Evolutionary conservation across 805 yeast genomes (phyloP).

Genomic region (Blastobotrys robertii): DNA sequence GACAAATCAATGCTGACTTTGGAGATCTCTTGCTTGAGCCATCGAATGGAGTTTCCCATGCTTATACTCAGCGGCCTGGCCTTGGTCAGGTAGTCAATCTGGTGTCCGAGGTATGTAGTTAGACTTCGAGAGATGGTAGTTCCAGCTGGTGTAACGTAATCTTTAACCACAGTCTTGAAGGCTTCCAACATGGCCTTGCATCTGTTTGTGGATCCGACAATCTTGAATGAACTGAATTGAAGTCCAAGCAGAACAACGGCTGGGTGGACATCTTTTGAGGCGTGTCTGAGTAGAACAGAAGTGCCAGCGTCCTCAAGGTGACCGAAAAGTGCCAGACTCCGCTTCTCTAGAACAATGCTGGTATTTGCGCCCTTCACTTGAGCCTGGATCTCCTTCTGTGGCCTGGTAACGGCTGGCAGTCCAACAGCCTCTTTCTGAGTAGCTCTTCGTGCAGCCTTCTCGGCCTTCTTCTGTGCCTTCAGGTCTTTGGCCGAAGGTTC

Average conservation of each 20-base stretch:
- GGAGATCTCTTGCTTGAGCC: slow-evolving; percentile 92
- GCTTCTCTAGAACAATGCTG: slow-evolving; percentile 8
- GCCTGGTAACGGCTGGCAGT: slow-evolving; percentile 9
- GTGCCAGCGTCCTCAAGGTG: slow-evolving; percentile 28
- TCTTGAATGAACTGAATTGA: slow-evolving; percentile 70
- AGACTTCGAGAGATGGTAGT: slow-evolving; percentile 81
- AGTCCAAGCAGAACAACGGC: slow-evolving; percentile 68
- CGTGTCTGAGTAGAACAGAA: slow-evolving; percentile 36
- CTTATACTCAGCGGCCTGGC: slow-evolving; percentile 87
- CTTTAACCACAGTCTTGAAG: slow-evolving; percentile 67
- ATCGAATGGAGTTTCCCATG: slow-evolving; percentile 96
- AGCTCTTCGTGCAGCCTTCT: slow-evolving; percentile 87
- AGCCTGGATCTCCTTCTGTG: slow-evolving; percentile 2
- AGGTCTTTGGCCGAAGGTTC: slow-evolving; percentile 64
- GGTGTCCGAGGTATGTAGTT: slow-evolving; percentile 79
- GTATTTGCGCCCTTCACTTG: neutral
- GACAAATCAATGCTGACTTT: slow-evolving; percentile 62
- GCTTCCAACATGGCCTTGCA: slow-evolving; percentile 78
- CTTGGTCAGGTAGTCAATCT: slow-evolving; percentile 82
- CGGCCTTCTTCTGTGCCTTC: slow-evolving; percentile 78
- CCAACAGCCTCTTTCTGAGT: slow-evolving; percentile 67
- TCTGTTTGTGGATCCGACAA: slow-evolving; percentile 84
- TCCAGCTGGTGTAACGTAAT: slow-evolving; percentile 77
- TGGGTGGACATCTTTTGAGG: slow-evolving; percentile 76
- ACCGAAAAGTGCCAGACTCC: slow-evolving; percentile 26